Evolutionary conservation across 768 basidiomycete genomes (phyloP).

Genomic region (Lenzites betulinus): DNA sequence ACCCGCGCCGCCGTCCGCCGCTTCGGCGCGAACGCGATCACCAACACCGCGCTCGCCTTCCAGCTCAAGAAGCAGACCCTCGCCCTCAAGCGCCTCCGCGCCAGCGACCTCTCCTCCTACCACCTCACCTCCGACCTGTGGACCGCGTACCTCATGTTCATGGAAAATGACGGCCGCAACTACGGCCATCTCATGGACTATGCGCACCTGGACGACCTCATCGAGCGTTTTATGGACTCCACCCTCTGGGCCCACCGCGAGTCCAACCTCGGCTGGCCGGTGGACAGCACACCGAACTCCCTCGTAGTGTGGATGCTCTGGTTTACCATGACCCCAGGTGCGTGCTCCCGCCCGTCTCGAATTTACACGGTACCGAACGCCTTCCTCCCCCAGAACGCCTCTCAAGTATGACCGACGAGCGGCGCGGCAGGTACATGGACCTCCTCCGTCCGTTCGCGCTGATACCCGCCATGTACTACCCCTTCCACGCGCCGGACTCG

Average conservation of each 20-base stretch:
- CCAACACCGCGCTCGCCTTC: slow-evolving; percentile 36
- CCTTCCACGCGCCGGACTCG: slow-evolving; percentile 37
- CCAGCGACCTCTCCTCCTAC: slow-evolving; percentile 32
- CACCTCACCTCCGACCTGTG: slow-evolving; percentile 44
- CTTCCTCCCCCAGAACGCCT: slow-evolving; percentile 24
- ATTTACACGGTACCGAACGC: background rate
- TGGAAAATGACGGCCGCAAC: slow-evolving; percentile 72
- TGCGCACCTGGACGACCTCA: slow-evolving; percentile 50
- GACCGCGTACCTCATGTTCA: slow-evolving; percentile 54
- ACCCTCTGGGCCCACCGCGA: slow-evolving; percentile 46
- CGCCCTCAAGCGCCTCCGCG: slow-evolving; percentile 35
- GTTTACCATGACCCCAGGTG: slow-evolving; percentile 56
- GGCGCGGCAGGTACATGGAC: slow-evolving; percentile 33
- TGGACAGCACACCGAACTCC: slow-evolving; percentile 48
- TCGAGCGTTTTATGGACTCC: slow-evolving; percentile 46
- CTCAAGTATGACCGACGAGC: slow-evolving; percentile 16
- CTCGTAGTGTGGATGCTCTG: slow-evolving; percentile 66
- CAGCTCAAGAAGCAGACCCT: slow-evolving; percentile 44
- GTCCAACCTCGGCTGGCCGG: slow-evolving; percentile 54
- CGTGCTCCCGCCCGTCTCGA: slow-evolving; percentile 23
- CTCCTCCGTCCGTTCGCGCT: slow-evolving; percentile 49
- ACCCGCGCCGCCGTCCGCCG: slow-evolving; percentile 51
- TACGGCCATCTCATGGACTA: slow-evolving; percentile 50
- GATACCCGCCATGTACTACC: slow-evolving; percentile 52
- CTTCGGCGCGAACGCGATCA: slow-evolving; percentile 43